Percentiles rank a stretch among this genome's conserved stretches.
Evolutionary conservation across 768 basidiomycete genomes (phyloP).

Genomic region (Suillus subluteus): DNA sequence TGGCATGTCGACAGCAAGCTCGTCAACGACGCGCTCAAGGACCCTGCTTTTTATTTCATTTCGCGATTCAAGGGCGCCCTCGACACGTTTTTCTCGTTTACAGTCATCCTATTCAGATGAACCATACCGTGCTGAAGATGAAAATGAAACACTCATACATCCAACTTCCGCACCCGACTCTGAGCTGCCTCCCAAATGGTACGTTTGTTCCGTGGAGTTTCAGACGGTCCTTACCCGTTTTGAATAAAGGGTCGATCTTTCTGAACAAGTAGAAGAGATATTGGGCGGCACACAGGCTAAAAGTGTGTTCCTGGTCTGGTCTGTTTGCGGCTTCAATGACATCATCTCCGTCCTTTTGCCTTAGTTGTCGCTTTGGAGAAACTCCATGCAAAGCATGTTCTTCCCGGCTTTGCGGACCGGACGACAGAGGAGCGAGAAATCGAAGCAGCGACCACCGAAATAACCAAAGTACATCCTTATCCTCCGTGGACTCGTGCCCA

Average conservation of each 20-base stretch:
- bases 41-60: constrained; percentile 94
- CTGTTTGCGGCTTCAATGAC: constrained; percentile 12
- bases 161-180: constrained; percentile 47
- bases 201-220: not conserved
- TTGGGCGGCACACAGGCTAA: constrained; percentile 71
- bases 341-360: constrained; percentile 20
- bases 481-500: constrained; percentile 15
- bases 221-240: not conserved
- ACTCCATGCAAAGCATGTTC: constrained; percentile 92
- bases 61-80: constrained; percentile 70
- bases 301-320: constrained; percentile 56
- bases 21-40: constrained; percentile 73
- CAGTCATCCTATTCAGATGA: constrained; percentile 48
- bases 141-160: constrained; percentile 68
- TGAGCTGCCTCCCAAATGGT: constrained; percentile 89
- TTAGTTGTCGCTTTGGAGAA: constrained; percentile 90
- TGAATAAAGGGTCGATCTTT: constrained; percentile 81
- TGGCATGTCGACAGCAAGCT: constrained; percentile 37
- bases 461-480: constrained; percentile 73
- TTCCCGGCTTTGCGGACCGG: constrained; percentile 97
- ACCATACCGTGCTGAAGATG: constrained; percentile 48
- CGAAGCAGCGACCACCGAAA: constrained; percentile 78
- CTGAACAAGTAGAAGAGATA: constrained; percentile 86
- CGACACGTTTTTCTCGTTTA: constrained; percentile 44
- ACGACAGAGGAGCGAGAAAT: constrained; percentile 94